phyloP scores from a whole-genome alignment of 2,329 filamentous ascomycete species.

The Hortaea werneckii region DNA sequence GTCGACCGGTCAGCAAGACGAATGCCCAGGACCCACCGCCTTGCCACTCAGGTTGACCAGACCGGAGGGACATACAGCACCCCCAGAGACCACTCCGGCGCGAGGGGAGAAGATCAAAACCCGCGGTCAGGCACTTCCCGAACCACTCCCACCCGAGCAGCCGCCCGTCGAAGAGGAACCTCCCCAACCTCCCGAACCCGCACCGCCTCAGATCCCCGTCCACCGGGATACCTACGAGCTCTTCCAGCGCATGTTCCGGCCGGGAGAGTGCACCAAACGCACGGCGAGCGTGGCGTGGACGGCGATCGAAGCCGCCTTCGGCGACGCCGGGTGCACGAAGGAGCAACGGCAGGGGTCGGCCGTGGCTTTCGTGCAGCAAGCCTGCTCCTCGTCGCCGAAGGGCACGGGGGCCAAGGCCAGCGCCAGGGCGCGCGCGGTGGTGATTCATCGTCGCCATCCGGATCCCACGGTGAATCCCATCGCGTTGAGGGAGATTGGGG shows the following conservation, averaged over 20 bases:
- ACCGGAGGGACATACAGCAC: too few relatives aligned
- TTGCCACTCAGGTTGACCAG: too few relatives aligned
- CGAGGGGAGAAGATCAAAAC: background rate
- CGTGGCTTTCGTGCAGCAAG: slow-evolving; percentile 1
- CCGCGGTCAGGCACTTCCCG: background rate
- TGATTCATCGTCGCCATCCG: slow-evolving; percentile 7
- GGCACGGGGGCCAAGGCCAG: too few relatives aligned
- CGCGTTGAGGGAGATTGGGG: slow-evolving; percentile 14
- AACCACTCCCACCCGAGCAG: background rate
- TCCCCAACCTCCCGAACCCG: background rate
- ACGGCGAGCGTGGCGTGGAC: slow-evolving; percentile 2
- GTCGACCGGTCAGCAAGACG: too few relatives aligned
- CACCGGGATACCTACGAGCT: background rate
- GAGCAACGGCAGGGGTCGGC: slow-evolving; percentile 3
- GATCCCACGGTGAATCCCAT: slow-evolving; percentile 4
- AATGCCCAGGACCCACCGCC: too few relatives aligned
- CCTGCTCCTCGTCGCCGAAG: too few relatives aligned
- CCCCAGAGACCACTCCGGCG: too few relatives aligned
- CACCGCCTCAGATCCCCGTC: background rate
- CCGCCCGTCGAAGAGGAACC: background rate
- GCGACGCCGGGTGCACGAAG: slow-evolving; percentile 5
- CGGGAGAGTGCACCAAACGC: background rate
- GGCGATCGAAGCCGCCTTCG: slow-evolving; percentile 3
- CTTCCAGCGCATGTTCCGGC: background rate
- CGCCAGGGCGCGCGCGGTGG: background rate